These are phyloP conservation scores for Coffea canephora DNA, from an alignment of 257 asterid species.

Conservation along the genomic window DNA sequence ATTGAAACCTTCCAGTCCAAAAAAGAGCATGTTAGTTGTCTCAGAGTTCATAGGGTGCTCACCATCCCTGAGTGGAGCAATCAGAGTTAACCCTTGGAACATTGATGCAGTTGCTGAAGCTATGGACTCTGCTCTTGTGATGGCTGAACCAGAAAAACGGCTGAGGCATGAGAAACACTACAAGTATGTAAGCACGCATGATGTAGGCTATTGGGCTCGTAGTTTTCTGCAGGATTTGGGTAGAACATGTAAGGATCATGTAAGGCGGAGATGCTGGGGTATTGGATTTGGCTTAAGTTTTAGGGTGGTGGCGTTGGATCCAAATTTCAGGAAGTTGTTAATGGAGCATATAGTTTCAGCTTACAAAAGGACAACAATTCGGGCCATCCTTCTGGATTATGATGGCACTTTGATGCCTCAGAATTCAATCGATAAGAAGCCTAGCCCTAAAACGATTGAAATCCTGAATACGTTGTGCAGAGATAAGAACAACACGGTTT, in stretches of 20 bases:
- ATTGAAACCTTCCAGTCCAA: conserved; percentile 37
- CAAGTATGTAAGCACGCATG: conserved; percentile 82
- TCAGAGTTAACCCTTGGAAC: conserved; percentile 90
- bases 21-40: conserved; percentile 79
- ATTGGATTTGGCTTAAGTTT: conserved; percentile 85
- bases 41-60: conserved; percentile 92
- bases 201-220: conserved; percentile 88
- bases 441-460: conserved; percentile 64
- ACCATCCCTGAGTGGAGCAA: conserved; percentile 83
- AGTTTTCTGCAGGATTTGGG: conserved; percentile 84
- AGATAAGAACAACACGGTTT: conserved; percentile 69
- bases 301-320: conserved; percentile 83
- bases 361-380: conserved; percentile 57
- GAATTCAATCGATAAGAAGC: conserved; percentile 75
- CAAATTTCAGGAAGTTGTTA: conserved; percentile 69
- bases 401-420: conserved; percentile 94
- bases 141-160: conserved; percentile 82
- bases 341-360: conserved; percentile 92
- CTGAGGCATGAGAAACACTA: conserved; percentile 84
- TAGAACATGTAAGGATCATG: conserved; percentile 82
- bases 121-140: conserved; percentile 70
- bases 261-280: conserved; percentile 79
- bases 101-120: conserved; percentile 79
- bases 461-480: conserved; percentile 57
- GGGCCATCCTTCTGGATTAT: conserved; percentile 77